Percentiles rank a stretch among this genome's conserved stretches.
phyloP scores from a whole-genome alignment of 805 yeast genomes.

The Cyberlindnera euphorbiiphila region DNA sequence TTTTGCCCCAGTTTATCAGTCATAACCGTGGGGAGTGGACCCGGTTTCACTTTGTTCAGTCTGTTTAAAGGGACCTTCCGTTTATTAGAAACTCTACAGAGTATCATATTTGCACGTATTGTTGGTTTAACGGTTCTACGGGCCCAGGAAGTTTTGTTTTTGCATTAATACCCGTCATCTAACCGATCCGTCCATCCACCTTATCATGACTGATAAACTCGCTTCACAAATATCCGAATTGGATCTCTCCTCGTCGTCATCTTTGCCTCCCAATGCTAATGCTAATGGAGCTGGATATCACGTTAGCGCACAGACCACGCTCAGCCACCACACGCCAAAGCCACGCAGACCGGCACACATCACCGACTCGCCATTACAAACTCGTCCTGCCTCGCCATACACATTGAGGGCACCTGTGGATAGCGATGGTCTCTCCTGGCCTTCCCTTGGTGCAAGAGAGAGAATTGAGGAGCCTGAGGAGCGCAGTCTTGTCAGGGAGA shows the following conservation, averaged over 20 bases:
- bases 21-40: no score
- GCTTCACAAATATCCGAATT: conserved; percentile 17
- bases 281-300: conserved; percentile 22
- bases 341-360: conserved; percentile 5
- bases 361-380: conserved; percentile 56
- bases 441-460: conserved; percentile 76
- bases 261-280: conserved; percentile 13
- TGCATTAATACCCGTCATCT: no score
- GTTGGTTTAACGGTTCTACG: no score
- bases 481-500: conserved; percentile 62
- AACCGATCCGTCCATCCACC: no score
- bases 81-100: no score
- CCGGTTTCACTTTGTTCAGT: no score
- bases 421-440: conserved; percentile 92
- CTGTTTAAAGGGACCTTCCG: no score
- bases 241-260: conserved; percentile 7
- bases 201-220: conserved; percentile 14
- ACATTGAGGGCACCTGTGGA: conserved; percentile 84
- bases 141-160: no score
- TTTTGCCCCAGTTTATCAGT: not conserved
- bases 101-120: no score
- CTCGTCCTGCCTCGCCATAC: conserved; percentile 79
- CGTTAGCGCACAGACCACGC: conserved; percentile 18
- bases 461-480: conserved; percentile 68
- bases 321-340: conserved; percentile 14